A percentile compares a stretch with the other conserved stretches of the same genome.
These are phyloP conservation scores for Lactarius evosmus DNA, from an alignment of 768 basidiomycete species.

Conservation along the genomic window DNA sequence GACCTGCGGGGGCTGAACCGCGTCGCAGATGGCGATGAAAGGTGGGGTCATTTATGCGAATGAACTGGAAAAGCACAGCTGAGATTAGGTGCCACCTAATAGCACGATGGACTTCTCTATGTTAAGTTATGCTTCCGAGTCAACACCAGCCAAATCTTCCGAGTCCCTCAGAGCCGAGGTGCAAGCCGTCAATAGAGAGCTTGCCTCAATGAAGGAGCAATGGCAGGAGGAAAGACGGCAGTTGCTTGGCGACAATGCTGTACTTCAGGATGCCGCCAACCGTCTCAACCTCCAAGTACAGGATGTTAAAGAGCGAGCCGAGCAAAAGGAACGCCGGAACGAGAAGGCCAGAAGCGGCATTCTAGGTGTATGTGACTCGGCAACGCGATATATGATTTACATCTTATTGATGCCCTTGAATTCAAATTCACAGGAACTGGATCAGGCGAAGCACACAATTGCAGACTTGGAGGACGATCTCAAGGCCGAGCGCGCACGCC, in stretches of 20 bases:
- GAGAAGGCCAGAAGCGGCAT: slow-evolving; percentile 49
- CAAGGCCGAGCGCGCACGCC: slow-evolving; percentile 63
- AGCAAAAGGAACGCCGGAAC: slow-evolving; percentile 50
- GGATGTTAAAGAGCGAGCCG: slow-evolving; percentile 54
- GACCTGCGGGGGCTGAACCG: slow-evolving; percentile 46
- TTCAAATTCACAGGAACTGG: slow-evolving; percentile 55
- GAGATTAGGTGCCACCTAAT: not conserved
- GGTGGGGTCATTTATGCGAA: slow-evolving; percentile 39
- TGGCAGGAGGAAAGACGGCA: slow-evolving; percentile 68
- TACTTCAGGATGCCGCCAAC: slow-evolving; percentile 67
- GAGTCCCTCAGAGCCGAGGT: slow-evolving; percentile 62
- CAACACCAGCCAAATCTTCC: slow-evolving; percentile 63
- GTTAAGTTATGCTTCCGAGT: slow-evolving; percentile 49
- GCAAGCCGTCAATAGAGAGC: slow-evolving; percentile 57
- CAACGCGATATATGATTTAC: not conserved
- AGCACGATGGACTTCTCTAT: slow-evolving; percentile 55
- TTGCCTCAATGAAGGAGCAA: slow-evolving; percentile 59
- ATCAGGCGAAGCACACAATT: slow-evolving; percentile 60
- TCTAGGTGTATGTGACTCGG: slow-evolving; percentile 47
- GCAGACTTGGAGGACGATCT: slow-evolving; percentile 68
- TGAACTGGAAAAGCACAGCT: not conserved
- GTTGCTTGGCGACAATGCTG: slow-evolving; percentile 66
- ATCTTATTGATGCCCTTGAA: not conserved
- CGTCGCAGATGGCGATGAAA: slow-evolving; percentile 53
- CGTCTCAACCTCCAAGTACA: slow-evolving; percentile 62